These are phyloP conservation scores for Chloranthus sessilifolius DNA, from an alignment of 164 flowering plant genomes.

Conservation along the genomic window DNA sequence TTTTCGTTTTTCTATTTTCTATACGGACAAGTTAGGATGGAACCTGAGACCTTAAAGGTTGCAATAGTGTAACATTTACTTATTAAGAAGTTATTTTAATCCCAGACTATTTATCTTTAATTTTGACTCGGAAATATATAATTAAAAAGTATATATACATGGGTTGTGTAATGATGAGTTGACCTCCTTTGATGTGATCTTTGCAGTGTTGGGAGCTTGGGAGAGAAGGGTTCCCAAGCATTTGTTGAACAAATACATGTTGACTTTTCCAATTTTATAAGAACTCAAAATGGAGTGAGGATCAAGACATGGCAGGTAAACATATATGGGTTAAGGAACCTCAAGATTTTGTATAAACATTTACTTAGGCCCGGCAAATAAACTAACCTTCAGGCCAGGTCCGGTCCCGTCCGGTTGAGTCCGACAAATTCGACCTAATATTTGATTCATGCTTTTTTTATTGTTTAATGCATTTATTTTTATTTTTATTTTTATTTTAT, in stretches of 20 bases:
- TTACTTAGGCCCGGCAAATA: not conserved
- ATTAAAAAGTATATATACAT: not conserved
- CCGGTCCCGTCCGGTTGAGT: not conserved
- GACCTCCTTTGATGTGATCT: not conserved
- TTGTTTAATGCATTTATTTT: not conserved
- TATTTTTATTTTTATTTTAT: not conserved
- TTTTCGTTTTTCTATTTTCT: not conserved
- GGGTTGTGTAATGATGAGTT: not conserved
- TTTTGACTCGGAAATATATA: not conserved
- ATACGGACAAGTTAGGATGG: not conserved
- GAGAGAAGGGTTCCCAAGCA: conserved; percentile 23
- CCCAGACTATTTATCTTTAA: not conserved
- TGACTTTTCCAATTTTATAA: conserved; percentile 20
- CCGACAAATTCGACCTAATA: not conserved
- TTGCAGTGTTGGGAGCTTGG: conserved; percentile 56
- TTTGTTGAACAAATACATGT: conserved; percentile 41
- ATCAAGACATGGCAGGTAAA: conserved; percentile 48
- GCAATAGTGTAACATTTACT: not conserved
- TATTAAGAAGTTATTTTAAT: not conserved
- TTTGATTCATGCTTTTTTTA: not conserved
- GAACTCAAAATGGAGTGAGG: conserved; percentile 48
- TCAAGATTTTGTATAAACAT: not conserved
- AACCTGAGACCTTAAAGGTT: not conserved
- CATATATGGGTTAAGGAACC: not conserved
- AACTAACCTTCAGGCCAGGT: not conserved